phyloP scores from a whole-genome alignment of 2,329 filamentous ascomycete species.

The Falciphora oryzae region DNA sequence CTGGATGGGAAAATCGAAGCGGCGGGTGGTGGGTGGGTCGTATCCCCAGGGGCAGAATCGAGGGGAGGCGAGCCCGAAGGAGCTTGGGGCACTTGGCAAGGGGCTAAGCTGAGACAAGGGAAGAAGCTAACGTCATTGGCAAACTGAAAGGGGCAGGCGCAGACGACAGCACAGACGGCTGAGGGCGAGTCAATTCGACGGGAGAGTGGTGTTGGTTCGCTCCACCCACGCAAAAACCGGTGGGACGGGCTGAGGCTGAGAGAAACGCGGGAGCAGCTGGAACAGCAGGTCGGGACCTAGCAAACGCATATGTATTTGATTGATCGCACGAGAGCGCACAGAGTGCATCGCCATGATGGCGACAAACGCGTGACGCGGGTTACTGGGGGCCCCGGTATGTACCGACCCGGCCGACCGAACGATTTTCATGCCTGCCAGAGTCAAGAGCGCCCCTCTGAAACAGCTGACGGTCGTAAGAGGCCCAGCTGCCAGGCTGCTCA shows the following conservation, averaged over 20 bases:
- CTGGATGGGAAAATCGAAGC: neutral
- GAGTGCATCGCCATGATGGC: neutral
- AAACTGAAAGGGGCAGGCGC: neutral
- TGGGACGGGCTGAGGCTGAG: neutral
- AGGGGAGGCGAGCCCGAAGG: neutral
- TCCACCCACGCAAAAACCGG: neutral
- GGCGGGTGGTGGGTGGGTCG: neutral
- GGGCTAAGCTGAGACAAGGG: neutral
- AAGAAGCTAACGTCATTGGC: neutral
- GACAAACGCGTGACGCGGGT: neutral
- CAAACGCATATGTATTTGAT: neutral
- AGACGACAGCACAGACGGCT: neutral
- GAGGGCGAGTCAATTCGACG: no score
- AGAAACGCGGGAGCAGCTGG: neutral
- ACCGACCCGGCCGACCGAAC: neutral
- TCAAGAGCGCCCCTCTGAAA: conserved; percentile 3
- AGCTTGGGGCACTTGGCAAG: neutral
- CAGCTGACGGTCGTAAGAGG: conserved; percentile 4
- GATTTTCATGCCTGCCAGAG: neutral
- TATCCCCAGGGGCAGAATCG: neutral
- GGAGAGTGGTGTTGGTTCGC: neutral
- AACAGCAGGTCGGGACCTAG: neutral
- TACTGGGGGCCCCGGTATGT: no score
- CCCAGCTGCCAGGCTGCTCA: neutral
- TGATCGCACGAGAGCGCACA: neutral